Evolutionary conservation across 495 filamentous ascomycete species (phyloP), one percentile per base, ranked within the genome.

Genomic region (Xylaria grammica): DNA sequence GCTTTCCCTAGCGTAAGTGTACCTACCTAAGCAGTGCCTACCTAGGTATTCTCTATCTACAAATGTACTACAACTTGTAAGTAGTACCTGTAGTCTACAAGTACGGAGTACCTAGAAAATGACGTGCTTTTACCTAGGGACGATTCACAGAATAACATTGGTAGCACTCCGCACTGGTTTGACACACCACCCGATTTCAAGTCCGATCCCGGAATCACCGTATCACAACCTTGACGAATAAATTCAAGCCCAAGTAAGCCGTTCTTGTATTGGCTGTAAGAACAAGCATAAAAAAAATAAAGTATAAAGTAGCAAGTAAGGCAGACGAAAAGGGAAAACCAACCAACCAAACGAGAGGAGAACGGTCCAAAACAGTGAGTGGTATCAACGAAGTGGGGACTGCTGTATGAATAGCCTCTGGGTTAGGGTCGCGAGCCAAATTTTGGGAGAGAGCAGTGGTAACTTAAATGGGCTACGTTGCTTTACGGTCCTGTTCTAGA

Each of bases 61-160:
- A 6, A 36, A 6, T 6, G 34, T 36, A 36, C 6, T 5, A 6
- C 5, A 6, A 36, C 11, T 36, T 36, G 34, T 36, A 36, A 36
- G 34, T 36, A 36, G 34, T 11, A 36, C 6, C 34, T 36, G 34
- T 36, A 36, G 34, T 5, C 11, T 6, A 36, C 34, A 36, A 36
- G 11, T 36, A 11, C 32, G 32, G 32, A 7, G 27, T 55, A 38
- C 10, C 30, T 19, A 10, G 52, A 36, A 42, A 36, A 59, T 59
- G 56, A 59, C 56, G 57, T 63, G 54, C 52, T 59, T 68, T 24
- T 63, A 57, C 19, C n/a, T n/a, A n/a, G n/a, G 29, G 40, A 46
- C 53, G 15, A 22, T 42, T 30, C 24, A 19, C 10, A 26, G 30
- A 54, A 24, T 54, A n/a, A n/a, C n/a, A n/a, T n/a, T 30, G 19